Evolutionary conservation across 2,329 filamentous ascomycete genomes (phyloP).

Genomic region (Lachnellula subtilissima): DNA sequence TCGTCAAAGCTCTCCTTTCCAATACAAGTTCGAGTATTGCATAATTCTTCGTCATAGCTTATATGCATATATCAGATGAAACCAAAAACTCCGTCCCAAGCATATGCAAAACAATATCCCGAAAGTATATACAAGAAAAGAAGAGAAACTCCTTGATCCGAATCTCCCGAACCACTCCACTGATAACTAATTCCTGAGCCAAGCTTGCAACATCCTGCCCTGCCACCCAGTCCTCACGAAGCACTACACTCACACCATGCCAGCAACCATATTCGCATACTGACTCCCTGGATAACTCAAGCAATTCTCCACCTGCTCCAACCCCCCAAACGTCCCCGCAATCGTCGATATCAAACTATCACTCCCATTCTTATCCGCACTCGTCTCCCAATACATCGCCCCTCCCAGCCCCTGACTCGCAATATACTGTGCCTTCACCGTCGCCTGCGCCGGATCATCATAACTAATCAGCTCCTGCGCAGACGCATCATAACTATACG

Average conservation of each 20-base stretch:
- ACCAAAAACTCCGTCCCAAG: background rate
- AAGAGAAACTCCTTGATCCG: too few species aligned
- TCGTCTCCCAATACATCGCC: slow-evolving; percentile 83
- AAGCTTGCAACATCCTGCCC: too few species aligned
- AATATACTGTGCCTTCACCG: slow-evolving; percentile 62
- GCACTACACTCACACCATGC: slow-evolving; percentile 22
- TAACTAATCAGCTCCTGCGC: slow-evolving; percentile 66
- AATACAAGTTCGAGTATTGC: too few species aligned
- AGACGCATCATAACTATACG: slow-evolving; percentile 63
- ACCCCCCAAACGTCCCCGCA: slow-evolving; percentile 36
- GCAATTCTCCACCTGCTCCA: slow-evolving; percentile 46
- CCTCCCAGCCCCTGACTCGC: slow-evolving; percentile 60
- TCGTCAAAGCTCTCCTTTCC: slow-evolving; percentile 45
- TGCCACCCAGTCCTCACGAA: slow-evolving; percentile 6
- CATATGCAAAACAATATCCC: background rate
- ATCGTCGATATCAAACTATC: slow-evolving; percentile 56
- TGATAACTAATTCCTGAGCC: background rate
- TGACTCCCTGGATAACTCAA: slow-evolving; percentile 49
- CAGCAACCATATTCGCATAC: slow-evolving; percentile 49
- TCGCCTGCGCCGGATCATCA: slow-evolving; percentile 57
- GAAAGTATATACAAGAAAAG: background rate
- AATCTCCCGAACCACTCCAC: background rate
- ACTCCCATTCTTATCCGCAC: slow-evolving; percentile 56
- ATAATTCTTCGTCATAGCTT: background rate
- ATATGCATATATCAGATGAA: background rate